Conservation (phyloP, 768 basidiomycete species). For the Hirschioporus abietinus region DNA sequence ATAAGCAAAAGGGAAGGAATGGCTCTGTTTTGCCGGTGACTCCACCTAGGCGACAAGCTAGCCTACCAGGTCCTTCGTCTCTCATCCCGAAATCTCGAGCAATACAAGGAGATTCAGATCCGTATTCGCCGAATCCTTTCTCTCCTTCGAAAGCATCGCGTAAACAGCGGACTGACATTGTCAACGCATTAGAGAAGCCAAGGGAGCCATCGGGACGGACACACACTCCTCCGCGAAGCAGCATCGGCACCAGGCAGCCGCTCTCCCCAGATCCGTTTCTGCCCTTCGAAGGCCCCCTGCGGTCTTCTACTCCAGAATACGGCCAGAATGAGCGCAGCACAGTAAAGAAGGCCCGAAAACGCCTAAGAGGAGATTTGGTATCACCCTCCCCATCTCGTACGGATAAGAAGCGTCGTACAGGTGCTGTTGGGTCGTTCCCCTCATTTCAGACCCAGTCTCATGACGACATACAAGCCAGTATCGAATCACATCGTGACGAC, state of each 20-base stretch:
- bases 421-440: conserved; percentile 34
- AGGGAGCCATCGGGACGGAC: not conserved
- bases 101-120: conserved; percentile 45
- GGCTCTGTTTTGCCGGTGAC: conserved; percentile 21
- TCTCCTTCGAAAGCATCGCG: conserved; percentile 68
- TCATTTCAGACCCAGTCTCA: conserved; percentile 28
- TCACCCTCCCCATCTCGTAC: conserved; percentile 73
- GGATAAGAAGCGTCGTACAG: conserved; percentile 61
- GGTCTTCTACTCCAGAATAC: not conserved
- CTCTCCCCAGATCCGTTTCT: conserved; percentile 38
- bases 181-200: not conserved
- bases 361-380: conserved; percentile 76
- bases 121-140: conserved; percentile 67
- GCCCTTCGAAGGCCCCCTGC: conserved; percentile 16
- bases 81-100: conserved; percentile 47
- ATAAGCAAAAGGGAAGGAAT: conserved; percentile 19
- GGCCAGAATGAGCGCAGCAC: not conserved
- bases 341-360: conserved; percentile 56
- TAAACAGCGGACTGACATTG: conserved; percentile 23
- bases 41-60: conserved; percentile 25
- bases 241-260: not conserved
- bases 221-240: conserved; percentile 42
- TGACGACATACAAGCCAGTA: conserved; percentile 25
- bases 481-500: conserved; percentile 31
- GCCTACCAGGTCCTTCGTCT: conserved; percentile 32